Conservation (phyloP, 208 protist genomes). For the Trypanosoma platydactyli region DNA sequence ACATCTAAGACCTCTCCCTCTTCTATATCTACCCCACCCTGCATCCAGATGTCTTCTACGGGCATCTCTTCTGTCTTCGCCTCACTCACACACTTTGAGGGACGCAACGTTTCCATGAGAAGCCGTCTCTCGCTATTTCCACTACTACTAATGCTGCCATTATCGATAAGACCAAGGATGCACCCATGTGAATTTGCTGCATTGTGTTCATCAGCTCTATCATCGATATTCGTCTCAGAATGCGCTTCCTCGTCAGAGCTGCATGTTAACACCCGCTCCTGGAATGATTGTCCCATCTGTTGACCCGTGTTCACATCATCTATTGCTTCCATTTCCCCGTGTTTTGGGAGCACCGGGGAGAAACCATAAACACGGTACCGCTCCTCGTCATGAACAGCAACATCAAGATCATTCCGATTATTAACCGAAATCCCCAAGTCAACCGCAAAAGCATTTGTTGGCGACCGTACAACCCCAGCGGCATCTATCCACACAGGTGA, state of each 20-base stretch:
- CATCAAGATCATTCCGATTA: background rate
- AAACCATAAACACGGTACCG: background rate
- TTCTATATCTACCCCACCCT: too few relatives aligned
- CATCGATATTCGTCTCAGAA: background rate
- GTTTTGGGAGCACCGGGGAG: too few relatives aligned
- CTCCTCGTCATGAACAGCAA: background rate
- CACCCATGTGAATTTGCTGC: background rate
- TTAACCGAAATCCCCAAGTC: slow-evolving; percentile 10
- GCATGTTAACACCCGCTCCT: too few relatives aligned
- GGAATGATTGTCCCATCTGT: background rate
- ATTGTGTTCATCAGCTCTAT: background rate
- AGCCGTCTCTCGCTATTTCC: slow-evolving; percentile 1
- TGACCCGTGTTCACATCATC: background rate
- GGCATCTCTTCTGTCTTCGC: background rate
- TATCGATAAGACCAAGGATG: slow-evolving; percentile 2
- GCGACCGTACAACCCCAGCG: background rate
- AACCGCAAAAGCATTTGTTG: slow-evolving; percentile 8
- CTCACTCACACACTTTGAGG: background rate
- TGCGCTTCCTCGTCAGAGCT: too few relatives aligned
- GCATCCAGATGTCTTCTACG: too few relatives aligned
- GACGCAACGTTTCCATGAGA: slow-evolving; percentile 3
- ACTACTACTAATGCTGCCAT: slow-evolving; percentile 12
- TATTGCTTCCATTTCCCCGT: background rate
- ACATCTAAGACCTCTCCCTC: too few relatives aligned
- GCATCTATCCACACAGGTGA: background rate